Evolutionary conservation across 2,329 filamentous ascomycete species (phyloP), one percentile per base, ranked within the genome.

Genomic region (Stromatinia cepivora): DNA sequence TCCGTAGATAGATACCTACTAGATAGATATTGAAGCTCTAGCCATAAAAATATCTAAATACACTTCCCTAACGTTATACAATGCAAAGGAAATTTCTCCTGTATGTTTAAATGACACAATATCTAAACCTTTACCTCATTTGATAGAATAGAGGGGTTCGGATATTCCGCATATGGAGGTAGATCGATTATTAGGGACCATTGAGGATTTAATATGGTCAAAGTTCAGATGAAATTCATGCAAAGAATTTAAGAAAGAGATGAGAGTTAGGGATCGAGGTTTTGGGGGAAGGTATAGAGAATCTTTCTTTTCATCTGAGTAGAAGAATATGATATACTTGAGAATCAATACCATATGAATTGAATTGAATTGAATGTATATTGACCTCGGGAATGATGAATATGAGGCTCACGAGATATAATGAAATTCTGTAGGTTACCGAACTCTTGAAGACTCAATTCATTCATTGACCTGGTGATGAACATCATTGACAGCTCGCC

Each of bases 141-240:
- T 34, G 58, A 36, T n/a, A 9, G 17, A 31, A 7, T 1, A 48
- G 39, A 48, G 17, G 58, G 58, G 39, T 46, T 42, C 42, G 58
- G 39, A 61, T 31, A 22, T 46, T 61, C 39, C 25, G 58, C 25
- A 22, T 61, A 61, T 45, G 25, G 13, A 31, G 13, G 39, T 61
- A 9, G 64, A 58, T 36, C 15, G 20, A 56, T 46, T n/a, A 36
- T 56, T 20, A 39, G 39, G 59, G 36, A 39, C 36, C 36, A 39
- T 4, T 13, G 11, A 42, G 39, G 50, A 45, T 13, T 58, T 34
- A 3, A 22, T 45, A 28, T 31, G 50, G n/a, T 58, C 28, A 48
- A 46, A 58, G 36, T 66, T 66, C 64, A 66, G 64, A 66, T 66
- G 64, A 66, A 57, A 28, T 66, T 66, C 64, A 66, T 66, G 64